Base-by-base conservation (phyloP, 2,329 filamentous ascomycete species). In the Mycosphaerella sp. region DNA sequence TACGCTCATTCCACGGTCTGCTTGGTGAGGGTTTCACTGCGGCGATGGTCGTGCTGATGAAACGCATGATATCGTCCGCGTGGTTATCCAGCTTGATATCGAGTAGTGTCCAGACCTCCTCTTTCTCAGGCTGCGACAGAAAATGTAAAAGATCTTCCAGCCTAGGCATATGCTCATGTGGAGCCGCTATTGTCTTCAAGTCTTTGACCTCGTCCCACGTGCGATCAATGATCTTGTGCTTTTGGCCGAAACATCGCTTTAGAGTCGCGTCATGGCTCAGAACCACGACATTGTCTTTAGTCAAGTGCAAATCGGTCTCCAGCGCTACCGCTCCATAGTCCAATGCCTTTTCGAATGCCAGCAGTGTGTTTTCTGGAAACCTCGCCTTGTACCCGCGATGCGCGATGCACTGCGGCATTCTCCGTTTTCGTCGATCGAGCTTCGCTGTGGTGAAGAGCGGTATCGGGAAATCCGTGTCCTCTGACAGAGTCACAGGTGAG, bases 31-130 rank as follows among this genome's bases (percentile, higher is more conserved):
- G 43, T 3, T 42, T 25, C 6, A 51, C 53, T n/a, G 55, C 48
- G 69, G 44, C 70, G 13, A 95, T 73, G 0, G 85, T 81, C 47
- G 79, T 71, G 8, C 81, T 80, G 28, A 91, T 83, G 41, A 82
- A 74, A 32, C 77, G 70, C 67, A 96, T 82, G n/a, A 96, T 75
- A 37, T 81, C 75, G 13, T 83, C 77, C 0, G 86, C 72, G 56
- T 86, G 74, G 64, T 90, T 86, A 62, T 89, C 82, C 21, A 81
- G 76, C 82, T 96, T 97, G 67, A 97, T 87, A 67, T 97, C 91
- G 3, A 97, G 73, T 54, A 96, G 69, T 5, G 93, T 62, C 90
- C 90, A 95, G 8, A 90, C 75, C 39, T 84, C 68, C 62, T 87
- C 80, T 35, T 79, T 67, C 0, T 76, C 84, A 0, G 83, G 83